phyloP scores from a whole-genome alignment of 768 basidiomycete genomes.

The Tylopilus rubrobrunneus region DNA sequence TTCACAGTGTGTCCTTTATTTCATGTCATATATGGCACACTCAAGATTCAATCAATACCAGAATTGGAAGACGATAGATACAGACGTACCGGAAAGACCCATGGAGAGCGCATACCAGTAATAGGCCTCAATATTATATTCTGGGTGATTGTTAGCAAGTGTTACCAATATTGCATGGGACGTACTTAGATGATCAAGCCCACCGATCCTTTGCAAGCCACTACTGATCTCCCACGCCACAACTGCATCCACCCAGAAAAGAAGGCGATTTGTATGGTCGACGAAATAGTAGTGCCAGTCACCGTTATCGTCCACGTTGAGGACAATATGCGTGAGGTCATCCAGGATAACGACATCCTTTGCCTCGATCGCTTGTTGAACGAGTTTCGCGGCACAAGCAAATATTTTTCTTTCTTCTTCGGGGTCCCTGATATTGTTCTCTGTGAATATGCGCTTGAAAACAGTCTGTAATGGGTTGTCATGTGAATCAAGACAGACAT shows the following conservation, averaged over 20 bases:
- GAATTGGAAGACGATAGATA: too few species aligned
- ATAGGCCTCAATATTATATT: too few species aligned
- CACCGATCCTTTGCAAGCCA: too few species aligned
- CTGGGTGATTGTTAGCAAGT: too few species aligned
- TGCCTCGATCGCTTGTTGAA: background rate
- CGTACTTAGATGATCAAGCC: too few species aligned
- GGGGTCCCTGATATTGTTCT: constrained; percentile 1
- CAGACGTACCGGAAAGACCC: too few species aligned
- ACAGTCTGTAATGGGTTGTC: too few species aligned
- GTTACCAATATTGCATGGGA: too few species aligned
- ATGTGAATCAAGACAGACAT: background rate
- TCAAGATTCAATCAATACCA: constrained; percentile 2
- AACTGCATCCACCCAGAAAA: too few species aligned
- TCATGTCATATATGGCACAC: background rate
- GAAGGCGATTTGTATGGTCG: constrained; percentile 14
- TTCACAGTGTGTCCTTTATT: constrained; percentile 15
- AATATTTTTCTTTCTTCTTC: background rate
- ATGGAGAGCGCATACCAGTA: too few species aligned
- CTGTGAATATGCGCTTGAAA: constrained; percentile 18
- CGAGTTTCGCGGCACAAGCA: background rate
- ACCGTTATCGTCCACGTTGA: constrained; percentile 5
- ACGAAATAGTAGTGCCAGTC: constrained; percentile 17
- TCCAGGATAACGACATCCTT: background rate
- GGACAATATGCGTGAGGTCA: constrained; percentile 9
- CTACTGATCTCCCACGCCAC: too few species aligned